Evolutionary conservation across 2,329 filamentous ascomycete species (phyloP).

Genomic region (Diaporthe helianthi): DNA sequence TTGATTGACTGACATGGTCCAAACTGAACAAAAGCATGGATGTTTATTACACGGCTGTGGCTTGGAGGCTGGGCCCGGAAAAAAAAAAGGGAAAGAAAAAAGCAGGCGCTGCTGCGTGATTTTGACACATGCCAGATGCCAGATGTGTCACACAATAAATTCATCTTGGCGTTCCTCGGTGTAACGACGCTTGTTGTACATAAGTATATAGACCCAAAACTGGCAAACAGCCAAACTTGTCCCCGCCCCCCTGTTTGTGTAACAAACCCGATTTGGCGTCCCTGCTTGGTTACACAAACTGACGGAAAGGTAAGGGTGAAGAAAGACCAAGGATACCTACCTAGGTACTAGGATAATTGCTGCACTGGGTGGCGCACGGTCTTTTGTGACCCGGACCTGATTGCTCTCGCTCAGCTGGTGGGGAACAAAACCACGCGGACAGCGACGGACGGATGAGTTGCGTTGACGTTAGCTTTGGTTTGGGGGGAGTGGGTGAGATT

Average conservation of each 20-base stretch:
- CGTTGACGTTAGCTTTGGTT: neutral
- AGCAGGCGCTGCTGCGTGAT: conserved; percentile 3
- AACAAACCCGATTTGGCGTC: neutral
- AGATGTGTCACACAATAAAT: conserved; percentile 6
- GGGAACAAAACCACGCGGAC: too few species aligned
- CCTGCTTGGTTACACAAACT: neutral
- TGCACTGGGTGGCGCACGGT: neutral
- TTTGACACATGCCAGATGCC: conserved; percentile 23
- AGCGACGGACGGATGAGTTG: neutral
- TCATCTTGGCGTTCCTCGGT: neutral
- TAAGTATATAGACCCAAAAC: too few species aligned
- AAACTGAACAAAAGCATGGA: neutral
- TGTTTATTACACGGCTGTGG: neutral
- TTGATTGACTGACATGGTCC: neutral
- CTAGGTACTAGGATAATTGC: too few species aligned
- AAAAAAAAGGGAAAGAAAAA: neutral
- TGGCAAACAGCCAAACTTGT: too few species aligned
- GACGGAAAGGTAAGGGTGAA: neutral
- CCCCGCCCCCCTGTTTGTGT: neutral
- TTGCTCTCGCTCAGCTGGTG: neutral
- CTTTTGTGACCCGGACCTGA: neutral
- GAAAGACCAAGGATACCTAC: too few species aligned
- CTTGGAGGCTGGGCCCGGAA: conserved; percentile 4
- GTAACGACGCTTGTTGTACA: conserved; percentile 7
- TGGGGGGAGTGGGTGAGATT: neutral